Base-by-base conservation (phyloP, 345 rosid genomes). In the Citrus cavaleriei region DNA sequence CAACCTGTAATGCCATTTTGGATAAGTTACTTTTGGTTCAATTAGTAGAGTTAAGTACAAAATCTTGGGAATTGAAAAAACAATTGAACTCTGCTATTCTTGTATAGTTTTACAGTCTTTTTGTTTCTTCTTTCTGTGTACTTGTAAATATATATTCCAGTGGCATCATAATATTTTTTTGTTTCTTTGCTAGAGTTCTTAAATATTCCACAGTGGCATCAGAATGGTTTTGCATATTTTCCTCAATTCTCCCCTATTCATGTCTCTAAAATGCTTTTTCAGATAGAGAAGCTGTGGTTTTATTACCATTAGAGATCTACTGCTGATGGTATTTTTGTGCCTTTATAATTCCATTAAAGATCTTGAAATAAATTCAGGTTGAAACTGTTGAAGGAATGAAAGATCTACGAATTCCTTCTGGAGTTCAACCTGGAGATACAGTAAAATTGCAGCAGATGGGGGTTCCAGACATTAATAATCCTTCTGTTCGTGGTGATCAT, bases 401-500 rank as follows among this genome's bases (percentile, higher is more conserved):
- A 87, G 92, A 91, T 81, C 94, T 93, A 81, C 80, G 70, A 68
- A 90, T 95, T 80, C 98, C 97, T 46, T 40, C 90, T 7, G 99
- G 98, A 73, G 86, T 86, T 84, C 98, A 95, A 89, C 94, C 97
- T 46, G 98, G 98, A 6, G 97, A 90, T 72, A 83, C 86, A 21
- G 71, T 95, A 77, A 95, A 83, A 78, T 82, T 95, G 78, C 25
- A 71, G 58, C 66, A 78, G 25, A 85, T 92, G 91, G 99, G 98
- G 64, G 94, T 93, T 84, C 98, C 98, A 70, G 93, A 92, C 83
- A 83, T 93, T n/a, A 86, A 85, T 67, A 90, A 84, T 78, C 93
- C 93, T 79, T 85, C 90, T 64, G 68, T 88, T 69, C 90, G 99
- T 57, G 98, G 98, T 49, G 97, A 95, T 81, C 99, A 93, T 85